Evolutionary conservation across 441 rosid genomes (phyloP).

Genomic region (Adansonia grandidieri): DNA sequence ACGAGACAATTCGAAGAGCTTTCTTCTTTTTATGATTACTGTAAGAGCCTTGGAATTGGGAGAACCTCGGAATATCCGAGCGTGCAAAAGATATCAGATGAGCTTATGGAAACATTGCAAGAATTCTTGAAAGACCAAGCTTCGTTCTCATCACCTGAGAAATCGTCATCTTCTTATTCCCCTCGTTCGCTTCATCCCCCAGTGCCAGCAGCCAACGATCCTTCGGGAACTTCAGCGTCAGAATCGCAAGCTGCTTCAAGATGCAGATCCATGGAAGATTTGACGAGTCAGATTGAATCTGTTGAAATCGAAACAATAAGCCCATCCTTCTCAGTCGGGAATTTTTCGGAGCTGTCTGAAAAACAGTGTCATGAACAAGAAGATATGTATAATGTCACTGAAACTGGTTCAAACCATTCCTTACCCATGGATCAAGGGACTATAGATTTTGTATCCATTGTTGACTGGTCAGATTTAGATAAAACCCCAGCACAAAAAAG

Average conservation of each 20-base stretch:
- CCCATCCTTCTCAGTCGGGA: slow-evolving; percentile 33
- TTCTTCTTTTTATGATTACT: slow-evolving; percentile 52
- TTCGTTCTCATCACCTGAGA: slow-evolving; percentile 46
- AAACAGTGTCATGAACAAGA: slow-evolving; percentile 26
- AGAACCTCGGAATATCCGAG: slow-evolving; percentile 78
- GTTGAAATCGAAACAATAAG: slow-evolving; percentile 32
- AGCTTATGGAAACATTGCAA: slow-evolving; percentile 68
- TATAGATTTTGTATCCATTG: slow-evolving; percentile 43
- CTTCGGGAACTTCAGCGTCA: slow-evolving; percentile 28
- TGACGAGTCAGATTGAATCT: slow-evolving; percentile 44
- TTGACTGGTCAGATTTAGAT: slow-evolving; percentile 43
- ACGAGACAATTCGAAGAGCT: slow-evolving; percentile 76
- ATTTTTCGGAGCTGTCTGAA: slow-evolving; percentile 38
- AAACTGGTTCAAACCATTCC: slow-evolving; percentile 42
- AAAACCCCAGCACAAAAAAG: background rate
- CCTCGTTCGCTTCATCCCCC: slow-evolving; percentile 25
- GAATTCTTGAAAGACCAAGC: slow-evolving; percentile 78
- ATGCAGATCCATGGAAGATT: slow-evolving; percentile 62
- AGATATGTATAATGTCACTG: slow-evolving; percentile 31
- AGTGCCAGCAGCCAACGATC: slow-evolving; percentile 21
- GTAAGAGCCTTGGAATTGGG: slow-evolving; percentile 62
- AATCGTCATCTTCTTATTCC: slow-evolving; percentile 33
- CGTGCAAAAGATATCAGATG: slow-evolving; percentile 68
- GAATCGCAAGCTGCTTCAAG: slow-evolving; percentile 41
- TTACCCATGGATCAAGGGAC: slow-evolving; percentile 33